Percentiles rank a stretch among this genome's conserved stretches.
Evolutionary conservation across 2,329 filamentous ascomycete genomes (phyloP).

Genomic region (Magnaporthiopsis rhizophila): DNA sequence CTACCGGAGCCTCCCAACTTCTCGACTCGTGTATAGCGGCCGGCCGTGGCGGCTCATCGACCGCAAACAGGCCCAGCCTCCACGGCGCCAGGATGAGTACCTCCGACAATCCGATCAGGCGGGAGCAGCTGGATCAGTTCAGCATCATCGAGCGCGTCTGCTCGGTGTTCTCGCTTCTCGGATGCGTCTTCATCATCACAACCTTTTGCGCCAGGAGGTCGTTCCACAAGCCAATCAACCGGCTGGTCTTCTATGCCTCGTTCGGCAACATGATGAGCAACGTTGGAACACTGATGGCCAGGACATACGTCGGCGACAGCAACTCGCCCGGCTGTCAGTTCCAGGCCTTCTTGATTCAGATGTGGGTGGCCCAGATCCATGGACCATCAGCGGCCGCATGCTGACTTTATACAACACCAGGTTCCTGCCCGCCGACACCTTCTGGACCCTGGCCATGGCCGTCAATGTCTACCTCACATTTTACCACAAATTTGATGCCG

Average conservation of each 20-base stretch:
- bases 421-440: conserved; percentile 70
- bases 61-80: not conserved
- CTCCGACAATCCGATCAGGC: not conserved
- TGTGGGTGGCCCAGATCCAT: conserved; percentile 42
- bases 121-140: conserved; percentile 43
- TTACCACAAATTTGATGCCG: conserved; percentile 62
- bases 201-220: conserved; percentile 61
- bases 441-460: conserved; percentile 77
- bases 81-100: not conserved
- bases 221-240: conserved; percentile 83
- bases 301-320: conserved; percentile 43
- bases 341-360: conserved; percentile 74
- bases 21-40: no score
- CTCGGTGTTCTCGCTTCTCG: conserved; percentile 63
- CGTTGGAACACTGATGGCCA: conserved; percentile 66
- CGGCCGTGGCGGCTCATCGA: no score
- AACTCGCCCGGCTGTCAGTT: conserved; percentile 55
- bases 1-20: no score
- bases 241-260: conserved; percentile 75
- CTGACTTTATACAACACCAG: conserved; percentile 29
- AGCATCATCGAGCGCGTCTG: conserved; percentile 57
- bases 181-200: conserved; percentile 61
- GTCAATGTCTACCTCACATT: conserved; percentile 78
- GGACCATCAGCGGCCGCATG: not conserved
- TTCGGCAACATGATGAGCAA: conserved; percentile 76